These are phyloP conservation scores for Colletotrichum eremochloae DNA, from an alignment of 2,329 filamentous ascomycete genomes.

Conservation along the genomic window DNA sequence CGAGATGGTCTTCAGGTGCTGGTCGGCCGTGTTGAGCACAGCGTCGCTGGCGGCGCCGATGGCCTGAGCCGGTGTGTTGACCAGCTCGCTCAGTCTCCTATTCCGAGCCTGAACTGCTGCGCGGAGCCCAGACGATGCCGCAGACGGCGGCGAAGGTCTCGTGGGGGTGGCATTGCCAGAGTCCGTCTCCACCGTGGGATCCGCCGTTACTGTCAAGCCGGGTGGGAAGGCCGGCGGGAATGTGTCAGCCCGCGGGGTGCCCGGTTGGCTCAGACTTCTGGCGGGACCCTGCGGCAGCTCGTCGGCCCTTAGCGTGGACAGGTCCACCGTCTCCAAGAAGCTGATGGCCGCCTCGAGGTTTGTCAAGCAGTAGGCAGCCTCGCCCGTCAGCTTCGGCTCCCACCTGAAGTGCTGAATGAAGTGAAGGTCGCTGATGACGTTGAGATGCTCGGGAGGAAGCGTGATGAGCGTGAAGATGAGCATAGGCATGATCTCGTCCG, in stretches of 20 bases:
- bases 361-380: slow-evolving; percentile 95
- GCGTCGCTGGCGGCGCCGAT: slow-evolving; percentile 87
- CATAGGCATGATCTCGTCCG: slow-evolving; percentile 96
- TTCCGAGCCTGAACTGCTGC: slow-evolving; percentile 70
- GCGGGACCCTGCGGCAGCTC: slow-evolving; percentile 78
- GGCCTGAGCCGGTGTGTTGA: slow-evolving; percentile 85
- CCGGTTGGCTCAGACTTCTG: slow-evolving; percentile 64
- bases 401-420: slow-evolving; percentile 95
- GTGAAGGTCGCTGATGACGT: slow-evolving; percentile 92
- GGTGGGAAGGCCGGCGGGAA: slow-evolving; percentile 70
- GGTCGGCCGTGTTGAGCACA: slow-evolving; percentile 89
- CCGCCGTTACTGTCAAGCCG: slow-evolving; percentile 52
- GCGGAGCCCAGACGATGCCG: slow-evolving; percentile 54
- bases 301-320: slow-evolving; percentile 87
- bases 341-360: slow-evolving; percentile 95
- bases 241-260: slow-evolving; percentile 65
- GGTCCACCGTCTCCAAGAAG: slow-evolving; percentile 94
- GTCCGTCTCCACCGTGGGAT: slow-evolving; percentile 50
- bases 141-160: slow-evolving; percentile 55
- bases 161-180: slow-evolving; percentile 51
- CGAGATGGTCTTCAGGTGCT: slow-evolving; percentile 91
- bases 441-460: slow-evolving; percentile 85
- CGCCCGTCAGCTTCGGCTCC: slow-evolving; percentile 87
- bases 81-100: slow-evolving; percentile 84
- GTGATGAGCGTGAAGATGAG: slow-evolving; percentile 97